A percentile compares a stretch with the other conserved stretches of the same genome.
These are phyloP conservation scores for Neofusicoccum laricinum DNA, from an alignment of 2,329 filamentous ascomycete genomes.

Conservation along the genomic window DNA sequence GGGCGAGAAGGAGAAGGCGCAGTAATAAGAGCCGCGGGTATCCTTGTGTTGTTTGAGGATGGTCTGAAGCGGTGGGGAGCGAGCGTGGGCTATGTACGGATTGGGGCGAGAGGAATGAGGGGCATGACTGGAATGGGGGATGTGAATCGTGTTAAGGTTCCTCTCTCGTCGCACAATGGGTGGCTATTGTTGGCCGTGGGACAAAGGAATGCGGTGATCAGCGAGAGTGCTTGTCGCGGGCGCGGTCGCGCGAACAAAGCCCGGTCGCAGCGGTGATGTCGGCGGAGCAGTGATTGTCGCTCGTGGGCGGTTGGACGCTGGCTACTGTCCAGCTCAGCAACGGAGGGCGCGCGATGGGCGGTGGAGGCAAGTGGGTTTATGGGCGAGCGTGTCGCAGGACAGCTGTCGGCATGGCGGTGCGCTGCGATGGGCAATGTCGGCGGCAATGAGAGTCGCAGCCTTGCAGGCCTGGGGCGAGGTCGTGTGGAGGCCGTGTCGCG, in stretches of 20 bases:
- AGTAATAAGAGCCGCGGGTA: neutral
- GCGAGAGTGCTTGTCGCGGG: neutral
- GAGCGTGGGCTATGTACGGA: conserved; percentile 10
- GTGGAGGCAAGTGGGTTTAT: neutral
- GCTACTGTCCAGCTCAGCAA: neutral
- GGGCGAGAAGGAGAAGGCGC: neutral
- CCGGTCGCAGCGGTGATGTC: neutral
- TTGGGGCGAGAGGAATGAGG: conserved; percentile 4
- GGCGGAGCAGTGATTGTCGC: neutral
- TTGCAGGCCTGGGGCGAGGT: neutral
- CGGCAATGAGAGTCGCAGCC: conserved; percentile 13
- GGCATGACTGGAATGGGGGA: conserved; percentile 3
- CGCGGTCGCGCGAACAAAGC: conserved; percentile 3
- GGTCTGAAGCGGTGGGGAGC: neutral
- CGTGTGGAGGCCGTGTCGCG: neutral
- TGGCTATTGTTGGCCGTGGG: conserved; percentile 17
- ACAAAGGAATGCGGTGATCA: conserved; percentile 12
- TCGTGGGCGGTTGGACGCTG: neutral
- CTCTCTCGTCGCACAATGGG: conserved; percentile 8
- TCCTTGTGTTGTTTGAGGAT: conserved; percentile 1
- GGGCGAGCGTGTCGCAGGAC: neutral
- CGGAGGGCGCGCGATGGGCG: neutral
- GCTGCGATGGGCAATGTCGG: conserved; percentile 6
- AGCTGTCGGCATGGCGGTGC: neutral
- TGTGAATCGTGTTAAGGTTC: neutral